Base-by-base conservation (phyloP, 2,329 filamentous ascomycete genomes). In the Diaporthe aspalathi region DNA sequence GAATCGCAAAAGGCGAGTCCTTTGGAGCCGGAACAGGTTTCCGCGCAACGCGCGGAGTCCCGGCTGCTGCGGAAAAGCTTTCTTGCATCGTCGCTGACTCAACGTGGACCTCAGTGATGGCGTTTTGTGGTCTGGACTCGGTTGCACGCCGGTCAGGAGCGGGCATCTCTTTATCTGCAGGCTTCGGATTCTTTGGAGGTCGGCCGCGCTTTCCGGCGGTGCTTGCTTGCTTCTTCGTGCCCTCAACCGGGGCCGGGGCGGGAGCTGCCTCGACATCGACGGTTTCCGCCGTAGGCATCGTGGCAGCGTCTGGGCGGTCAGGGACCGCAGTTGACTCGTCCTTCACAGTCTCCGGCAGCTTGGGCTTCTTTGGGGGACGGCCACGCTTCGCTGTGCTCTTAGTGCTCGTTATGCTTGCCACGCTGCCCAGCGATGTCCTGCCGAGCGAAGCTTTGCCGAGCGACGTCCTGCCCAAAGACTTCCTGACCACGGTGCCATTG, bases 401-500 rank as follows among this genome's bases (percentile, higher is more conserved):
- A 8, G 52, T 43, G 32, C 35, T 60, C 24, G 68, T 52, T n/a
- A 60, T 53, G 50, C 50, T 67, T 11, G 43, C 35, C 24, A 50
- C 72, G 20, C 56, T 71, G 11, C 47, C 72, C 5, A 68, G 52
- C 1, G 66, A 68, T 9, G 40, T 47, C 38, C 56, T 71, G 1
- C 45, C 69, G 17, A 68, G 43, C 11, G 66, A 68, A 7, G 57
- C 35, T 2, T 35, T 50, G 24, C 65, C 65, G 17, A 67, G 24
- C 8, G 65, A 67, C 5, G 67, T 52, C 22, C 69, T 54, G 27
- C 68, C 63, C 43, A 68, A 50, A 29, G 79, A 79, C 29, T 80
- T 83, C 72, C 81, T 83, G 17, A 83, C 76, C 17, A 84, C 80
- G 1, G 83, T 86, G 47, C 81, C 81, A 50, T 82, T 84, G 75